Evolutionary conservation across 257 asterid species (phyloP).

Genomic region (Solanum megistacrolobum): DNA sequence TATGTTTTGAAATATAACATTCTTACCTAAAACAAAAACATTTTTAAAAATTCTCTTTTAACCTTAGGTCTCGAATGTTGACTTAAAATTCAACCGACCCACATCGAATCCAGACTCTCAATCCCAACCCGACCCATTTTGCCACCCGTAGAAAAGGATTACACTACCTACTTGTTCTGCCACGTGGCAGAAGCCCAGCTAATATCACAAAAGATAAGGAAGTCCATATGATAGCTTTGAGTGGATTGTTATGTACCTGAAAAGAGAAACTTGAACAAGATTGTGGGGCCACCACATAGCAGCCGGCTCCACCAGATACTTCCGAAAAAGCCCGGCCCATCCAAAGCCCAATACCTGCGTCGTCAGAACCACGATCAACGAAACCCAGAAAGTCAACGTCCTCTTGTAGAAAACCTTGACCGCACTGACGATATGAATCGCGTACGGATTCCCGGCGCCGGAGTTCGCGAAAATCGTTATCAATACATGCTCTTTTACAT

Average conservation of each 20-base stretch:
- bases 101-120: no score
- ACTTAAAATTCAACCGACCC: no score
- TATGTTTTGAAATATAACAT: no score
- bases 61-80: no score
- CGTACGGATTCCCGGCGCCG: constrained; percentile 4
- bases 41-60: no score
- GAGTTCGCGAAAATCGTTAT: constrained; percentile 2
- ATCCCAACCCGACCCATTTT: no score
- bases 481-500: constrained; percentile 3
- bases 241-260: neutral
- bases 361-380: neutral
- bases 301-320: constrained; percentile 8
- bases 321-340: constrained; percentile 7
- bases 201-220: neutral
- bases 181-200: neutral
- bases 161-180: neutral
- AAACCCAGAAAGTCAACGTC: neutral
- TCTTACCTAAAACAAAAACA: no score
- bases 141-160: no score
- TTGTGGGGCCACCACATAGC: constrained; percentile 12
- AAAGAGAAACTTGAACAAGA: neutral
- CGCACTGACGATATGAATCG: constrained; percentile 1
- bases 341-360: constrained; percentile 11
- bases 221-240: neutral
- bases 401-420: constrained; percentile 1